phyloP scores from a whole-genome alignment of 345 rosid species.

The Populus alba region DNA sequence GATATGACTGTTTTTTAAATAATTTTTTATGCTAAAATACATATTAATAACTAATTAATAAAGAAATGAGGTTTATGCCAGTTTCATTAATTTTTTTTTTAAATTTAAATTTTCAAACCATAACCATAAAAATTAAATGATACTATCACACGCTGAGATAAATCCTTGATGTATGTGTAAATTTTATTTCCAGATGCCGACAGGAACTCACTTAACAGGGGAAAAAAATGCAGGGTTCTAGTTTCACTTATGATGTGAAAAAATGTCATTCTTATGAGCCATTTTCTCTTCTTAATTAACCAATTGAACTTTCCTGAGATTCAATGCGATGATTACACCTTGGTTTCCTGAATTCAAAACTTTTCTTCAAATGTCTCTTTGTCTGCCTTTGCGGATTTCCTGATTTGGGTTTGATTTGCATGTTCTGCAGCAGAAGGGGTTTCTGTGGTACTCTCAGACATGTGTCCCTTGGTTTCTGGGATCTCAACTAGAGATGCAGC shows the following conservation, averaged over 20 bases:
- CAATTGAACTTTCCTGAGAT: neutral
- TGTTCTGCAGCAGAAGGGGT: constrained; percentile 64
- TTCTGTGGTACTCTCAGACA: constrained; percentile 84
- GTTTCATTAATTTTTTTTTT: too few relatives aligned
- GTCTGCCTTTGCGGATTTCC: neutral
- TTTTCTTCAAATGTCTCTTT: neutral
- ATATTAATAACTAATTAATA: too few relatives aligned
- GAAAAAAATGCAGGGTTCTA: too few relatives aligned
- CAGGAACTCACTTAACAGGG: too few relatives aligned
- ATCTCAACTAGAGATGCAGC: constrained; percentile 76
- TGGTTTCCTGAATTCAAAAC: neutral
- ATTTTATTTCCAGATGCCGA: too few relatives aligned
- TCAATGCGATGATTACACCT: neutral
- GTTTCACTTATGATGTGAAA: neutral
- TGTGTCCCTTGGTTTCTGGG: constrained; percentile 91
- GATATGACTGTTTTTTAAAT: too few relatives aligned
- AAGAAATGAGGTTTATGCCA: too few relatives aligned
- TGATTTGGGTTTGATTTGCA: constrained; percentile 1
- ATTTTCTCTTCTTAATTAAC: neutral
- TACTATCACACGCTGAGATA: too few relatives aligned
- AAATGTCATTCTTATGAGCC: neutral
- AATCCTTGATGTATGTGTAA: too few relatives aligned
- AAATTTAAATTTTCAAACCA: too few relatives aligned
- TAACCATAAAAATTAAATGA: too few relatives aligned
- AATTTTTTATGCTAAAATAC: too few relatives aligned